Percentiles rank a stretch among this genome's conserved stretches.
Evolutionary conservation across 2,329 filamentous ascomycete species (phyloP).

Genomic region (Fusarium algeriense): DNA sequence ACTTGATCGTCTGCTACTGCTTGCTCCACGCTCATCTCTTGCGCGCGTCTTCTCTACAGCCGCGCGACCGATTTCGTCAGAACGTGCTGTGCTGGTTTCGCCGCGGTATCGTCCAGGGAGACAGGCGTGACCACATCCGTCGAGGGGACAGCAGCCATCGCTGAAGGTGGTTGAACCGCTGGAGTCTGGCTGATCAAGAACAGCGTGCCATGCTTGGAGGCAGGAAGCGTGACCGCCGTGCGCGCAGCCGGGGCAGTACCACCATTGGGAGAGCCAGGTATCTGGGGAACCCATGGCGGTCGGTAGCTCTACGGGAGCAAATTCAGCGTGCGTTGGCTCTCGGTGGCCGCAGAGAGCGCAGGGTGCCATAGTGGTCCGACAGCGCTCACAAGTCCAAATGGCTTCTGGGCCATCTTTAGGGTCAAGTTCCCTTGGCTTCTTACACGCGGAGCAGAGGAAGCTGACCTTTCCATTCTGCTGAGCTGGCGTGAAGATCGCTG

Average conservation of each 20-base stretch:
- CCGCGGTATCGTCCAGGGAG: slow-evolving; percentile 68
- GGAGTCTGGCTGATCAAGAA: slow-evolving; percentile 40
- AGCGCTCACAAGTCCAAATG: slow-evolving; percentile 71
- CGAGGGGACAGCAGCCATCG: slow-evolving; percentile 72
- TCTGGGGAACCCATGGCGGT: slow-evolving; percentile 44
- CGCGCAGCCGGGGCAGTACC: slow-evolving; percentile 72
- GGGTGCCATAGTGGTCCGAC: slow-evolving; percentile 63
- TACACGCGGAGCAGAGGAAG: slow-evolving; percentile 67
- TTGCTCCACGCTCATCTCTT: slow-evolving; percentile 44
- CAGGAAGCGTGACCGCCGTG: slow-evolving; percentile 74
- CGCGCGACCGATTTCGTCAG: slow-evolving; percentile 65
- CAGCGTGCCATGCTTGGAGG: slow-evolving; percentile 69
- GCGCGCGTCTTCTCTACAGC: slow-evolving; percentile 56
- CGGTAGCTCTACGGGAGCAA: slow-evolving; percentile 50
- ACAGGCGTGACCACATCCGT: slow-evolving; percentile 74
- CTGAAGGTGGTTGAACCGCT: slow-evolving; percentile 52
- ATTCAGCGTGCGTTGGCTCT: slow-evolving; percentile 59
- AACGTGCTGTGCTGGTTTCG: slow-evolving; percentile 58
- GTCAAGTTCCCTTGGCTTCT: slow-evolving; percentile 67
- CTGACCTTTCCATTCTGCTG: slow-evolving; percentile 67
- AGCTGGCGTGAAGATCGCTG: slow-evolving; percentile 64
- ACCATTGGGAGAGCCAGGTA: slow-evolving; percentile 63
- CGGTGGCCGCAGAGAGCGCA: slow-evolving; percentile 71
- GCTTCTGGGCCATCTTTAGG: slow-evolving; percentile 58
- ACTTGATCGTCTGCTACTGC: slow-evolving; percentile 48